Evolutionary conservation across 2,329 filamentous ascomycete genomes (phyloP), one percentile per base, ranked within the genome.

Genomic region (Mycosphaerella sp.): DNA sequence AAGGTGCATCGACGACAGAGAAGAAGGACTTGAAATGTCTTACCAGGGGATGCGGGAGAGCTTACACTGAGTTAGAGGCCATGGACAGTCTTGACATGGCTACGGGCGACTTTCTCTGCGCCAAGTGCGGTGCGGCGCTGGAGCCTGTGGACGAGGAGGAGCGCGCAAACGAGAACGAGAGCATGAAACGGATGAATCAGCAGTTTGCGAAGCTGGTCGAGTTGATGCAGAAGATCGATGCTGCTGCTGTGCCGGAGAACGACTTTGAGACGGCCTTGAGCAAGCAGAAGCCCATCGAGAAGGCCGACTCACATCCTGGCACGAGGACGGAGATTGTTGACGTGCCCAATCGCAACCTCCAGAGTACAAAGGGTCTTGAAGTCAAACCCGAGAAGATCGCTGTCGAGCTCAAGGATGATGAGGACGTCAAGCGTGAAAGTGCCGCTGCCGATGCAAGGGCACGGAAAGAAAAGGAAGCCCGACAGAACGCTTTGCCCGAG

Each of bases 31-130:
- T 91, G 66, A 85, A 86, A 56, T 98, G 93, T 72, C 76, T 80
- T 32, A 55, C 53, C 11, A 48, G 52, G n/a, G 80, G 83, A 53
- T 98, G 93, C 74, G 83, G 85, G 61, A 80, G 87, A 1, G 87
- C 95, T 69, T 98, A 88, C 81, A 95, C 91, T 2, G 82, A 86
- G 60, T 83, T 97, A 71, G 91, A 97, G 62, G 91, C 95, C 1
- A 74, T 97, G 49, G 89, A 95, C 72, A 84, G 81, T 55, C 78
- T 84, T 40, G 83, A 86, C 48, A 77, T 78, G 1, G 71, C 73
- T 2, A 69, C 56, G 56, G 72, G 59, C 52, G 73, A 76, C 0
- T 97, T 97, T 68, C 73, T 86, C 45, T 98, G 93, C 71, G 85
- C 91, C 66, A 82, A 84, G 48, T 98, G 93, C 72, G 77, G 79